phyloP scores from a whole-genome alignment of 116 monocot genomes.

The Papilionanthe hybrid region DNA sequence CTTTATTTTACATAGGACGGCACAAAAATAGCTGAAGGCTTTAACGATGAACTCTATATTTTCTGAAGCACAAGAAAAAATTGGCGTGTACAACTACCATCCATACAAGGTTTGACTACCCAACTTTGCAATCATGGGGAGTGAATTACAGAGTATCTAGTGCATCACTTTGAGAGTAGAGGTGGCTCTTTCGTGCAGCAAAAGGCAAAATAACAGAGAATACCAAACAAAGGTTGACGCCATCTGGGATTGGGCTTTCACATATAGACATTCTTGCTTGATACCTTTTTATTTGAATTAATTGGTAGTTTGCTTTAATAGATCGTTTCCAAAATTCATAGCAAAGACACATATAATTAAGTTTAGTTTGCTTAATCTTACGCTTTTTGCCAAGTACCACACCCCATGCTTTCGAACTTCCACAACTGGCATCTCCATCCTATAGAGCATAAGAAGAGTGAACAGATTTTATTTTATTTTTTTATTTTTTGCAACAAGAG shows the following conservation, averaged over 20 bases:
- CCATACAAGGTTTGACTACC: too few species aligned
- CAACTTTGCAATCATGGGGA: too few species aligned
- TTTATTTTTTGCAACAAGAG: background rate
- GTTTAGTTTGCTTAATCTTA: slow-evolving; percentile 27
- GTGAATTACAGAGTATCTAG: too few species aligned
- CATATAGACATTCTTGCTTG: background rate
- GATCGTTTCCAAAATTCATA: background rate
- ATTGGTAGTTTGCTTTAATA: too few species aligned
- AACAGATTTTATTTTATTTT: background rate
- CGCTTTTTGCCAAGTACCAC: slow-evolving; percentile 91
- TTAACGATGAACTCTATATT: too few species aligned
- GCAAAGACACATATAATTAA: background rate
- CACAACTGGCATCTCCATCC: slow-evolving; percentile 98
- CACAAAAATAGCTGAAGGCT: too few species aligned
- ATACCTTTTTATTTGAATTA: too few species aligned
- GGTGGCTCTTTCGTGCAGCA: background rate
- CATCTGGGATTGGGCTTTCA: background rate
- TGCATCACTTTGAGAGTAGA: background rate
- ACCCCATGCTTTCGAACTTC: slow-evolving; percentile 86
- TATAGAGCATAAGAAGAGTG: slow-evolving; percentile 17
- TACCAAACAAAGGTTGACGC: background rate
- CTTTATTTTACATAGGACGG: too few species aligned
- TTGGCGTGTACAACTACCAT: too few species aligned
- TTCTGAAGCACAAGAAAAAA: too few species aligned
- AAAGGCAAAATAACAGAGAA: background rate